Evolutionary conservation across 176 grass and related monocot genomes (phyloP).

Genomic region (Areca catechu): DNA sequence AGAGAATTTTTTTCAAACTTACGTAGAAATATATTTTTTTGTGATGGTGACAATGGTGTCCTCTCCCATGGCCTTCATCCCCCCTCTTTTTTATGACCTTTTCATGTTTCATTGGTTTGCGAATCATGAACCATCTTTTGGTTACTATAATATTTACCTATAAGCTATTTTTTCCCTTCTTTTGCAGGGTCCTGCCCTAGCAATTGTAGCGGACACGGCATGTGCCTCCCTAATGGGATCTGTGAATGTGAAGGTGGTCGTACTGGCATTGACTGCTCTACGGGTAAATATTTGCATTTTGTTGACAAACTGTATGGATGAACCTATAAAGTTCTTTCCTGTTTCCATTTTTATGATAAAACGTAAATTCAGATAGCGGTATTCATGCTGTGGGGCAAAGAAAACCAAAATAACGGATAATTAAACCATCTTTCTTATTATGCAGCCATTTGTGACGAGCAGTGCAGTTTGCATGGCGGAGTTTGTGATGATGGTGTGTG

Average conservation of each 20-base stretch:
- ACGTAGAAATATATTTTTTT: no score
- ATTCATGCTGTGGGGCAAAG: background rate
- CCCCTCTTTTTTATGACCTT: no score
- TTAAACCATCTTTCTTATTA: conserved; percentile 12
- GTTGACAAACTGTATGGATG: conserved; percentile 1
- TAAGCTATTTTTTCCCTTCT: background rate
- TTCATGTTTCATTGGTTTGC: background rate
- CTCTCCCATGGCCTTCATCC: no score
- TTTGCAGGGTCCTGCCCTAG: conserved; percentile 70
- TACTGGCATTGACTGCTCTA: conserved; percentile 95
- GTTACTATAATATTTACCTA: no score
- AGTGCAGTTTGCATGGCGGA: conserved; percentile 98
- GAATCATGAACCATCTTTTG: no score
- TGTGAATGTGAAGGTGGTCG: conserved; percentile 80
- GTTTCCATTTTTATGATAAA: conserved; percentile 1
- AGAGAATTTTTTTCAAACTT: no score
- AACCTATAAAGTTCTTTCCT: background rate
- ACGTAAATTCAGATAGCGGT: background rate
- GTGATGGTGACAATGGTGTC: no score
- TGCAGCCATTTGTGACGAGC: conserved; percentile 94
- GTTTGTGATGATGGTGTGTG: conserved; percentile 97
- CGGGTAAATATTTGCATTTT: conserved; percentile 41
- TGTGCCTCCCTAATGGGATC: conserved; percentile 67
- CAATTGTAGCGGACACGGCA: conserved; percentile 62
- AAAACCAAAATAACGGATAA: background rate